These are phyloP conservation scores for Malassezia nana DNA, from an alignment of 1,284 basidiomycete species.

Conservation along the genomic window DNA sequence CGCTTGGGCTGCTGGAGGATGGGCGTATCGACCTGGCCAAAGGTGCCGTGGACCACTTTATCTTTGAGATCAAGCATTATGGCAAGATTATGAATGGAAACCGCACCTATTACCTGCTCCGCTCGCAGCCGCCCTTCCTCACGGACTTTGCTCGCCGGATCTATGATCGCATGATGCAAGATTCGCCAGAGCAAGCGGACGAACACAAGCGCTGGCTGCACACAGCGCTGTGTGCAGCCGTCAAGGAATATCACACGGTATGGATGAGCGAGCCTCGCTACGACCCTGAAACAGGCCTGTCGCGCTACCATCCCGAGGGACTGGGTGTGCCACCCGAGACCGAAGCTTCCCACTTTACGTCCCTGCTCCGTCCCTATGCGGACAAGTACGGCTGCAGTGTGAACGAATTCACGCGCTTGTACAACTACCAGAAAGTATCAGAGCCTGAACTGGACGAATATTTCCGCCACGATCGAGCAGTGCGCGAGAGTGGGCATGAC, in stretches of 20 bases:
- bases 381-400: conserved; percentile 86
- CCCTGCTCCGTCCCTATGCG: conserved; percentile 89
- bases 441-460: conserved; percentile 91
- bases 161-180: conserved; percentile 51
- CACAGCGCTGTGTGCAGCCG: conserved; percentile 84
- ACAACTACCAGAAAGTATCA: conserved; percentile 71
- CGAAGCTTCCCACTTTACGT: conserved; percentile 93
- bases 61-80: conserved; percentile 97
- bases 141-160: conserved; percentile 97
- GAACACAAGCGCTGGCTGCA: conserved; percentile 83
- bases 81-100: conserved; percentile 58
- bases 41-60: conserved; percentile 95
- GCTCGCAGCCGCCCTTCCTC: conserved; percentile 93
- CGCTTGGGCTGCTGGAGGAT: conserved; percentile 85
- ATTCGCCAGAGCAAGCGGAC: conserved; percentile 27
- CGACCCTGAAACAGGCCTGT: conserved; percentile 83
- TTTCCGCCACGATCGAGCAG: conserved; percentile 89
- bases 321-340: conserved; percentile 94
- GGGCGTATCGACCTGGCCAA: conserved; percentile 86
- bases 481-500: conserved; percentile 76
- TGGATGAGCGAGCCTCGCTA: conserved; percentile 90
- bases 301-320: conserved; percentile 86
- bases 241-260: conserved; percentile 96
- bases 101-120: conserved; percentile 64
- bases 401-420: conserved; percentile 91